Evolutionary conservation across 208 protist species (phyloP).

Genomic region (Trypanosoma lewisi): DNA sequence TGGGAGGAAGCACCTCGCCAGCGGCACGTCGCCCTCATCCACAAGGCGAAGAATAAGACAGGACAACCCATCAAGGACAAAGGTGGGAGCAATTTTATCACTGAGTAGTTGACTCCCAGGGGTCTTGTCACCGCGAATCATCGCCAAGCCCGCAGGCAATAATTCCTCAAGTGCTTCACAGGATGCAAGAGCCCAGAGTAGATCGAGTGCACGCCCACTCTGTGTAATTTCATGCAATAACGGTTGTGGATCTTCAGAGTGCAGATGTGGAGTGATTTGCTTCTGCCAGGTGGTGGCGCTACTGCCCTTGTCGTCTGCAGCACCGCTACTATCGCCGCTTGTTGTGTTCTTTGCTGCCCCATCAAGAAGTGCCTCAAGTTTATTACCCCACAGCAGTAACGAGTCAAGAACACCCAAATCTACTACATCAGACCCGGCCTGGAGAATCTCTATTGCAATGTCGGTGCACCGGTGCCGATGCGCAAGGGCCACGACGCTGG

Average conservation of each 20-base stretch:
- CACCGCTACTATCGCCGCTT: too few species aligned
- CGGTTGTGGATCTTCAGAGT: constrained; percentile 9
- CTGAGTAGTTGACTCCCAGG: constrained; percentile 31
- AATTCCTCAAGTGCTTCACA: constrained; percentile 22
- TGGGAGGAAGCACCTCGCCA: constrained; percentile 53
- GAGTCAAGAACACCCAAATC: constrained; percentile 13
- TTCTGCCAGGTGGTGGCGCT: too few species aligned
- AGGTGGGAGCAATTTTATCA: constrained; percentile 37
- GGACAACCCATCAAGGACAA: constrained; percentile 33
- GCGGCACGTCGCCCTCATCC: constrained; percentile 42
- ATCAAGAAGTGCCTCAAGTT: constrained; percentile 8
- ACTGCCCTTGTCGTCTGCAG: too few species aligned
- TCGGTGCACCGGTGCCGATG: constrained; percentile 18
- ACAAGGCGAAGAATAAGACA: constrained; percentile 28
- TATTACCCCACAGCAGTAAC: constrained; percentile 12
- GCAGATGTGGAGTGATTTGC: background rate
- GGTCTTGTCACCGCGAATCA: constrained; percentile 27
- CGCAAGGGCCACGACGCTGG: constrained; percentile 14
- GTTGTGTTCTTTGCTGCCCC: background rate
- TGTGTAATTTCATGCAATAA: constrained; percentile 28
- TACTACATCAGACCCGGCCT: constrained; percentile 9
- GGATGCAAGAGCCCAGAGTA: constrained; percentile 28
- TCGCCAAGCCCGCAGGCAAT: constrained; percentile 32
- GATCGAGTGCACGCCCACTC: constrained; percentile 5
- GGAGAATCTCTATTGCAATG: constrained; percentile 20